Base-by-base conservation (phyloP, 1,139 yeast genomes). In the Sugiyamaella xylanicola region DNA sequence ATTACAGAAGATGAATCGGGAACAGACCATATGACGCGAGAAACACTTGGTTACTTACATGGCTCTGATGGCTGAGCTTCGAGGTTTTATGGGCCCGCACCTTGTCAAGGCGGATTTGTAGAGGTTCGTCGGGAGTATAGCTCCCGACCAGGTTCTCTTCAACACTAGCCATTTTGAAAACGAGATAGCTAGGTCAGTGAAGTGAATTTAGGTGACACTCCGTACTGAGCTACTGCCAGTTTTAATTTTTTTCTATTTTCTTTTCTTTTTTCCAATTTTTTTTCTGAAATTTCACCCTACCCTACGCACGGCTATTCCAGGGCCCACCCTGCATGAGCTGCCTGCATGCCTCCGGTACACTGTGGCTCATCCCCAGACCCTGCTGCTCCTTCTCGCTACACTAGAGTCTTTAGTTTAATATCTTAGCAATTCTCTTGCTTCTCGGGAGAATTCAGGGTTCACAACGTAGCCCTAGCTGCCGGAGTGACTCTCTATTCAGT, bases 41-140 rank as follows among this genome's bases (percentile, higher is more conserved):
- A n/a, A n/a, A n/a, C n/a, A n/a, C n/a, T n/a, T n/a, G 13, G 5
- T n/a, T 17, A 59, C 69, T 43, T 64, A 69, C 71, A 65, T 87
- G 91, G 68, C 86, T 87, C 74, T 91, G 97, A 71, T 90, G 89
- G 36, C 86, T 88, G 58, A 91, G 75, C 69, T 89, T 89, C 22
- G 96, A 88, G 60, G 74, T 79, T 63, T 80, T 74, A 67, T 90
- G 97, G 5, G 76, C 66, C 69, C 96, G 79, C 64, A 91, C 84
- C 69, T 84, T 85, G 59, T 83, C 78, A 55, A 90, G 75, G 66
- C 81, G 86, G 52, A 80, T 84, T 60, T 87, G 92, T 69, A 89
- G 77, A 19, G 65, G 59, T 47, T 62, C 64, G 19, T 54, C 57
- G 11, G 57, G 57, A 27, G 49, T 41, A 41, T 54, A 54, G 25